Conservation (phyloP, 2,329 filamentous ascomycete species). For the Colletotrichum filicis region DNA sequence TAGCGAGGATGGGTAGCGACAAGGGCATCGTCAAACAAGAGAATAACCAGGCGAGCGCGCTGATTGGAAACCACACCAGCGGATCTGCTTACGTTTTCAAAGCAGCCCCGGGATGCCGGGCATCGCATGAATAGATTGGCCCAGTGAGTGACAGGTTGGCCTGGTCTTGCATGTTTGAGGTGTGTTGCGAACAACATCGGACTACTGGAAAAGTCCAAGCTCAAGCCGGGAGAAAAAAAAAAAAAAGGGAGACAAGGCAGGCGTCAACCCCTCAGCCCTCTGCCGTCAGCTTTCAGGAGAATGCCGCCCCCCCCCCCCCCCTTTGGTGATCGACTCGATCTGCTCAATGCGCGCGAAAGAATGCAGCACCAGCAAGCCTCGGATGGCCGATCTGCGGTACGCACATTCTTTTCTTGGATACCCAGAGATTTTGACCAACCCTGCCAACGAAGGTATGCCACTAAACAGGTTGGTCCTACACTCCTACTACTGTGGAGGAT, state of each 20-base stretch:
- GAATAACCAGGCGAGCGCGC: neutral
- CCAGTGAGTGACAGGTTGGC: constrained; percentile 21
- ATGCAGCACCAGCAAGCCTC: neutral
- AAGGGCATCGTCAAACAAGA: constrained; percentile 11
- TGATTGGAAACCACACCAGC: constrained; percentile 13
- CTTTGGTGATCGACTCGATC: neutral
- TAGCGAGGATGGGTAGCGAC: neutral
- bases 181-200: constrained; percentile 40
- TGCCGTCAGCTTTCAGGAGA: neutral
- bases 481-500: too few species aligned
- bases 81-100: constrained; percentile 18
- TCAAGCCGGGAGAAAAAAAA: neutral
- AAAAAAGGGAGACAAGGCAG: neutral
- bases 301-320: too few species aligned
- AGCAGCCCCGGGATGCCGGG: constrained; percentile 4
- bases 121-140: constrained; percentile 36
- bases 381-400: neutral
- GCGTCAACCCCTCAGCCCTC: too few species aligned
- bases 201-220: constrained; percentile 32
- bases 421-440: neutral
- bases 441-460: neutral
- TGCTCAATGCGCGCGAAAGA: neutral
- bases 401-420: constrained; percentile 27
- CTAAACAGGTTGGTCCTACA: neutral
- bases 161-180: constrained; percentile 39